Conservation (phyloP, 23 red algal species). For the Pyropia yezoensis region DNA sequence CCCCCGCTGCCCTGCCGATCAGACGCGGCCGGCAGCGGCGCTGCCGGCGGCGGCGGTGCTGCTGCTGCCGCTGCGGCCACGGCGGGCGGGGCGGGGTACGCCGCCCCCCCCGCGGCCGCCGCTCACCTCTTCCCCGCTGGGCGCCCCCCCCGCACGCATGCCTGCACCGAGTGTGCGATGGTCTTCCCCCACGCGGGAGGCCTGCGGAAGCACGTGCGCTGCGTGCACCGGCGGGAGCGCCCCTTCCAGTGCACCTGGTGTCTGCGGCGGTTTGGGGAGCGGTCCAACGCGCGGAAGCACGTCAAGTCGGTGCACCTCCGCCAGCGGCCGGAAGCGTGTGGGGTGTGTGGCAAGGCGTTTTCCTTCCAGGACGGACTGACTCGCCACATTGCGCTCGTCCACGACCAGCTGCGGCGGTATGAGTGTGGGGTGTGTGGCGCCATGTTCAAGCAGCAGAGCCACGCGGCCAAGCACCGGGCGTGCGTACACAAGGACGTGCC, state of each 20-base stretch:
- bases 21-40: too few species aligned
- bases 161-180: too few species aligned
- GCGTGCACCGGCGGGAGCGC: too few species aligned
- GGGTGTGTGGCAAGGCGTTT: slow-evolving; percentile 30
- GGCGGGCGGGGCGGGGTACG: too few species aligned
- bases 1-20: too few species aligned
- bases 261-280: not conserved
- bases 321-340: slow-evolving; percentile 36
- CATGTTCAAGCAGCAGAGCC: slow-evolving; percentile 66
- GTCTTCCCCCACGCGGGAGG: too few species aligned
- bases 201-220: too few species aligned
- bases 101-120: too few species aligned
- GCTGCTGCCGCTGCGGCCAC: too few species aligned
- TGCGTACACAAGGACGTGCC: slow-evolving; percentile 33
- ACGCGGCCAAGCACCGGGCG: slow-evolving; percentile 40
- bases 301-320: slow-evolving; percentile 52
- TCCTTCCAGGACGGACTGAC: slow-evolving; percentile 52
- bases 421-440: slow-evolving; percentile 47
- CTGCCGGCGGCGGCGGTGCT: too few species aligned
- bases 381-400: slow-evolving; percentile 53
- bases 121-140: too few species aligned
- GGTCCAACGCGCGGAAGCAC: slow-evolving; percentile 18
- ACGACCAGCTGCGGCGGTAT: slow-evolving; percentile 41
- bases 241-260: not conserved
- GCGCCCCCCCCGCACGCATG: too few species aligned